phyloP scores from a whole-genome alignment of 2,329 filamentous ascomycete species.

The Graphilbum fragrans region DNA sequence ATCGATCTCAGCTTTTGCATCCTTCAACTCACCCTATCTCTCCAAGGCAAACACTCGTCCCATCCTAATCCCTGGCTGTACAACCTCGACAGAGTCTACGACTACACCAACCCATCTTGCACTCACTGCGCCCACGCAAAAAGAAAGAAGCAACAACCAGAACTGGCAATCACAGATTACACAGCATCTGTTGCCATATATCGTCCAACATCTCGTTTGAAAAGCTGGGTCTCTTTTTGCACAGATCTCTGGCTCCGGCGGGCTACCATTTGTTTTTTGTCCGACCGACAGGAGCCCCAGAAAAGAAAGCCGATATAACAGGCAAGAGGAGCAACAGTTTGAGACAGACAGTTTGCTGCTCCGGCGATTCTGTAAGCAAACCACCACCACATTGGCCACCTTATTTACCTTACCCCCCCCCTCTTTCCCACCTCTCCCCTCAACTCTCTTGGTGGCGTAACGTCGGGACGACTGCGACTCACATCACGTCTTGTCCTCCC shows the following conservation, averaged over 20 bases:
- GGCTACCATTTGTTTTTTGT: too few species aligned
- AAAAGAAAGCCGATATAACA: not conserved
- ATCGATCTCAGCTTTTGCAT: not conserved
- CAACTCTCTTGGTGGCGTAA: not conserved
- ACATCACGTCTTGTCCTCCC: not conserved
- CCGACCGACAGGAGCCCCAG: too few species aligned
- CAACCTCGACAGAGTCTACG: too few species aligned
- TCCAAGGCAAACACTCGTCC: not conserved
- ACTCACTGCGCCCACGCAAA: not conserved
- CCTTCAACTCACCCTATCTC: not conserved
- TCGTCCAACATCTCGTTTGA: too few species aligned
- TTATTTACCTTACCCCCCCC: not conserved
- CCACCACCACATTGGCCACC: not conserved
- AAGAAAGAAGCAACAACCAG: not conserved
- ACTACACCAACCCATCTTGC: not conserved
- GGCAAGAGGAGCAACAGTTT: not conserved
- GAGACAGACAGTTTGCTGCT: not conserved
- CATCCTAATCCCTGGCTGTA: not conserved
- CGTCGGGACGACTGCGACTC: not conserved
- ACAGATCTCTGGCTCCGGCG: too few species aligned
- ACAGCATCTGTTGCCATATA: too few species aligned
- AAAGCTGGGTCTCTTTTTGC: too few species aligned
- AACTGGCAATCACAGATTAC: not conserved
- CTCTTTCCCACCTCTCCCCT: not conserved
- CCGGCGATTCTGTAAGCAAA: not conserved